A percentile compares a stretch with the other conserved stretches of the same genome.
These are phyloP conservation scores for Zygoascus bituminiphila DNA, from an alignment of 805 yeast genomes.

Conservation along the genomic window DNA sequence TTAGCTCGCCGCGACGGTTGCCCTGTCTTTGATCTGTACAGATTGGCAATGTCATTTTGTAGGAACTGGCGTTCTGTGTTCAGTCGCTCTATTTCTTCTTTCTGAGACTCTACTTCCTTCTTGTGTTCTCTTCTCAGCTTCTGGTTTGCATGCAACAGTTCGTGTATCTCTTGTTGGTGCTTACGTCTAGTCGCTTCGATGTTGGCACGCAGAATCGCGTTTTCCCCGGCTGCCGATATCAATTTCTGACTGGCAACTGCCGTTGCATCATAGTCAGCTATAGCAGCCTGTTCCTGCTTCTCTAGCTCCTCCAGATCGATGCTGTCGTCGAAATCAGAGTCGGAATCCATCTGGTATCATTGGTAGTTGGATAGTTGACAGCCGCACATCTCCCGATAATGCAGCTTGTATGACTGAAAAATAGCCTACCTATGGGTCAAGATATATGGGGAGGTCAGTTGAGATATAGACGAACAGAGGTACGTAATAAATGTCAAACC, in stretches of 20 bases:
- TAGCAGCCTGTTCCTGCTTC: conserved; percentile 3
- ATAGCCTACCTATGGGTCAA: neutral
- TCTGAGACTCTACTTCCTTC: conserved; percentile 34
- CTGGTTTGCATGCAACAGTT: conserved; percentile 19
- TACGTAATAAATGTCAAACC: too few relatives aligned
- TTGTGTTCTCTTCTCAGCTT: conserved; percentile 23
- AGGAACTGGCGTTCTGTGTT: conserved; percentile 52
- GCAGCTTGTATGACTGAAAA: neutral
- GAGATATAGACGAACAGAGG: too few relatives aligned
- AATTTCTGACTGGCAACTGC: conserved; percentile 29
- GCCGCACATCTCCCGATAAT: neutral
- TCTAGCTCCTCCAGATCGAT: conserved; percentile 21
- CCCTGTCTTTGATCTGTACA: conserved; percentile 2
- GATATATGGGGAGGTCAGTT: too few relatives aligned
- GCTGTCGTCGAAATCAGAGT: conserved; percentile 10
- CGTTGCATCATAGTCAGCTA: conserved; percentile 7
- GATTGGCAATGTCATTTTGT: conserved; percentile 35
- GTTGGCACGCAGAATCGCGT: conserved; percentile 65
- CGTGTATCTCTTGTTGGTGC: conserved; percentile 24
- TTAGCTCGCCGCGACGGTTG: neutral
- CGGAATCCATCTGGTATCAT: neutral
- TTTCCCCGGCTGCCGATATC: conserved; percentile 67
- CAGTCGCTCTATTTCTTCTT: conserved; percentile 35
- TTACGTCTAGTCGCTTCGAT: conserved; percentile 25
- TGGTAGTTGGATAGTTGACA: neutral